Evolutionary conservation across 257 asterid species (phyloP), one percentile per base, ranked within the genome.

Genomic region (Nicotiana tomentosiformis): DNA sequence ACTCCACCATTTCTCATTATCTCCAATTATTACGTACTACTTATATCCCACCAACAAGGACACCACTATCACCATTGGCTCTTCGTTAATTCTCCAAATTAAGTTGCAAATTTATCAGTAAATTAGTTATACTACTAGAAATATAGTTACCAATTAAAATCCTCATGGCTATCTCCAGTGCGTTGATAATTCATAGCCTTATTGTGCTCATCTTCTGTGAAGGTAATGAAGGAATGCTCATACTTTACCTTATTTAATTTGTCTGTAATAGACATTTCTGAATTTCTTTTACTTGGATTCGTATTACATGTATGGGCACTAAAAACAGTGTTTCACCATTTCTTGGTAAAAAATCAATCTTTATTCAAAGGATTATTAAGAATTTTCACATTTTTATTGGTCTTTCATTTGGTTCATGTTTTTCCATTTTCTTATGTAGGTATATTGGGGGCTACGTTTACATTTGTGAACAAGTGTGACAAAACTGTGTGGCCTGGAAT

Each of bases 401-500:
- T 15, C 12, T 9, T 32, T 56, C 1, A 10, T 5, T 77, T 35
- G 29, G n/a, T 61, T 10, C 10, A 43, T 43, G 3, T 43, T 57
- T 77, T 57, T 10, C 3, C 0, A 7, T 60, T 74, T 72, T 46
- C 16, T 7, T 37, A 0, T 78, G 37, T 83, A 87, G 89, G 80
- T 81, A 85, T 81, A 12, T 56, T 68, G 53, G 91, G 90, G 7
- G 90, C 94, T 7, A 90, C 88, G 70, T 92, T 94, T 53, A 94
- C 95, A 82, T 91, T 93, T 29, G 85, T 84, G 10, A 94, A 93
- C 91, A 92, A 89, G 74, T 94, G 98, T 77, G 86, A 90, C 7
- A 84, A 88, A 29, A 93, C 97, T 1, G 84, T 94, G 4, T 94
- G 98, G 98, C 97, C 97, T 0, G 98, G 93, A 29, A 88, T 89